Evolutionary conservation across 169 alveolate species (phyloP), one percentile per base, ranked within the genome.

Genomic region (Cryptosporidium muris): DNA sequence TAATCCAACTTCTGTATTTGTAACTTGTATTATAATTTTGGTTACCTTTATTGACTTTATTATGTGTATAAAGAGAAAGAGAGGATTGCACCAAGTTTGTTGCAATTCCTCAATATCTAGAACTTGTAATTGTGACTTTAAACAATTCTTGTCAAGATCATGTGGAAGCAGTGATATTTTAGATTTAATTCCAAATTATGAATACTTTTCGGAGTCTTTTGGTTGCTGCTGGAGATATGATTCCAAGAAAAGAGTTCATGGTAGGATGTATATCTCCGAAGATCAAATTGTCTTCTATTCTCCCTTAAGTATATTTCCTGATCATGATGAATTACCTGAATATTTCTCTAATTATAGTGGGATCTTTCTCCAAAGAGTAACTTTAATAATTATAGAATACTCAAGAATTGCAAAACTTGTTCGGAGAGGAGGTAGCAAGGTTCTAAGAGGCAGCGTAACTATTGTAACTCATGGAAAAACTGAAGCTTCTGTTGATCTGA

Each of bases 141-240:
- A 25, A 25, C 25, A 25, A 25, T 25, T 25, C 25, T 25, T 25
- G 25, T 25, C 25, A 25, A 25, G 25, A 25, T 25, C 25, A 25
- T 25, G 25, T 25, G 25, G 25, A 25, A 25, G 25, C 0, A 25
- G 25, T 25, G 25, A 25, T 25, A 25, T 25, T 25, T 25, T 25
- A 25, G 11, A 60, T 36, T 11, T 38, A 16, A 60, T 60, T 34
- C 38, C 65, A 34, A 60, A 16, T 16, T 14, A 60, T 4, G 52
- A 51, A 7, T 48, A 51, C 37, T 52, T 65, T 43, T 43, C 25
- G 16, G 60, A 58, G 37, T 58, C 85, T 14, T 74, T 74, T 74
- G 85, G 85, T 3, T 74, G 85, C 40, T 74, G 85, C 42, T 74
- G 85, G 85, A 74, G 85, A 48, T 74, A 74, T 49, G 85, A 74